Base-by-base conservation (phyloP, 805 yeast species). In the Ogataea paradorogensis region DNA sequence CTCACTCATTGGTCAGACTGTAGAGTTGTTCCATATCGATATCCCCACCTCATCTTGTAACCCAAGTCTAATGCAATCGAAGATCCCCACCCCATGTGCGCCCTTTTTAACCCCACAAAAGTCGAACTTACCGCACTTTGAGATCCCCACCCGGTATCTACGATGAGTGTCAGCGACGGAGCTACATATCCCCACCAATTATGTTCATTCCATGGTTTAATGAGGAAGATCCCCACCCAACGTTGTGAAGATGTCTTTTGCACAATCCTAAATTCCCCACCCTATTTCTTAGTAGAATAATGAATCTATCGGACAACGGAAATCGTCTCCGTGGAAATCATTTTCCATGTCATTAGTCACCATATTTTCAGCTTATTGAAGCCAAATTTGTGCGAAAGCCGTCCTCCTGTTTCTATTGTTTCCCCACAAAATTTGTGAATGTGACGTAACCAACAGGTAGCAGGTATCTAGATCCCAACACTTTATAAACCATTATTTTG, bases 311-410 rank as follows among this genome's bases (percentile, higher is more conserved):
- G 33, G 33, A 30, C 15, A 30, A 30, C 25, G 33, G 33, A 30
- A 8, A 18, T 11, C 15, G 33, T 15, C 33, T 30, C 33, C 33
- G 33, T 30, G 33, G 33, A 30, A n/a, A 30, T 21, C 33, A 11
- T 30, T 30, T 20, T 30, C 33, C 33, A 20, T 30, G 14, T 5
- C 28, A 10, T 3, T n/a, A 11, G 4, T 23, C 7, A 4, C 7
- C n/a, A 9, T 23, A 9, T 11, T 5, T 9, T 9, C n/a, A 23
- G 25, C n/a, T 9, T 23, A 23, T 23, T 9, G 4, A 9, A 7
- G n/a, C n/a, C 25, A 4, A 23, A 9, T 9, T 23, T 23, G 10
- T 23, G 25, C 10, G 7, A 9, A 23, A 23, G 25, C 25, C 25
- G 25, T 7, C 9, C 25, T 5, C 4, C n/a, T 20, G 9, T 9